Conservation (phyloP, 2,329 filamentous ascomycete species). For the Aspergillus sp. region DNA sequence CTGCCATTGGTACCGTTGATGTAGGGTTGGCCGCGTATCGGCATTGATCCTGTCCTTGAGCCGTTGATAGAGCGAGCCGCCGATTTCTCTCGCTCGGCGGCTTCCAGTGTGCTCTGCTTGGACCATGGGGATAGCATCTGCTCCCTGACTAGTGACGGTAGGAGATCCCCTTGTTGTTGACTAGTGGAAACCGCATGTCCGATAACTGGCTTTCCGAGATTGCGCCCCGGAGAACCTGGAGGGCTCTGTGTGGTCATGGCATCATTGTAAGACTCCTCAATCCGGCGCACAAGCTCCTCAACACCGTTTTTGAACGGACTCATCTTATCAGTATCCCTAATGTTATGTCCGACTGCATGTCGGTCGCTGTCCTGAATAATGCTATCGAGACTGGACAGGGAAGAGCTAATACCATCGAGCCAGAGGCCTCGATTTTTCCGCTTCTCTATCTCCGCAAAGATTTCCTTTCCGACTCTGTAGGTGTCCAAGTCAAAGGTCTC, state of each 20-base stretch:
- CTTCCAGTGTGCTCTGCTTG: constrained; percentile 67
- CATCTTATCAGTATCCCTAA: constrained; percentile 55
- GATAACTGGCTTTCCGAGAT: constrained; percentile 65
- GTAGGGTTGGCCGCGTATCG: constrained; percentile 34
- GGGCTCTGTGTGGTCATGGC: constrained; percentile 67
- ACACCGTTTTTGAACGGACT: constrained; percentile 74
- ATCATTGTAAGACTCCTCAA: constrained; percentile 72
- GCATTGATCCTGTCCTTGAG: constrained; percentile 66
- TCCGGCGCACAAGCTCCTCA: constrained; percentile 71
- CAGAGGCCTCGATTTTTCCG: constrained; percentile 77
- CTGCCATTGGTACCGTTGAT: constrained; percentile 36
- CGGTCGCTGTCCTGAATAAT: constrained; percentile 59
- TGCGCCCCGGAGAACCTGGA: constrained; percentile 69
- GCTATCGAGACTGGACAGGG: constrained; percentile 66
- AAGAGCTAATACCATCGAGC: constrained; percentile 74
- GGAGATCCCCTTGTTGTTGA: constrained; percentile 52
- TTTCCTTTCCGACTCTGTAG: constrained; percentile 69
- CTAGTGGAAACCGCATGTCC: constrained; percentile 47
- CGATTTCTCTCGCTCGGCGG: constrained; percentile 67
- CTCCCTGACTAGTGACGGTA: constrained; percentile 71
- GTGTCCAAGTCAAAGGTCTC: constrained; percentile 78
- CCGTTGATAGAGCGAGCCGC: constrained; percentile 77
- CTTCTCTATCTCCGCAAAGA: constrained; percentile 76
- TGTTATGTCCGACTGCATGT: constrained; percentile 38
- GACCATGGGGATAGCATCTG: constrained; percentile 82